phyloP scores from a whole-genome alignment of 805 yeast genomes.

The Lachancea thermotolerans region DNA sequence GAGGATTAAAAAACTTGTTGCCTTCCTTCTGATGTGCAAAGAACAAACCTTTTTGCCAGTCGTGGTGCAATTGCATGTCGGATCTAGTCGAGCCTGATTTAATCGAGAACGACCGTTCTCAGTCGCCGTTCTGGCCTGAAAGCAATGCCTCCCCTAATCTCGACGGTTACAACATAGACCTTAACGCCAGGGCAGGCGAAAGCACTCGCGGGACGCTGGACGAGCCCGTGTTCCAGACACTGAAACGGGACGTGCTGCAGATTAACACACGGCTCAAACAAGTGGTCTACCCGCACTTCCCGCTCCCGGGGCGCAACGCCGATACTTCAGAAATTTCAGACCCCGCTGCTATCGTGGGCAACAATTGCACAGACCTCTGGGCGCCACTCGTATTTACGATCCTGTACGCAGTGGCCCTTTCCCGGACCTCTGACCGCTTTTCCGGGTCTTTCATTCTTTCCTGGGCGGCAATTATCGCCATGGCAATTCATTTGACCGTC shows the following conservation, averaged over 20 bases:
- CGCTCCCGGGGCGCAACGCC: conserved; percentile 5
- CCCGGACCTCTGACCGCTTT: conserved; percentile 24
- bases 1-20: conserved; percentile 35
- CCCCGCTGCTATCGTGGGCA: background rate
- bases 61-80: background rate
- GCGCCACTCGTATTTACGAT: conserved; percentile 31
- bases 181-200: background rate
- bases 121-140: background rate
- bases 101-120: conserved; percentile 10
- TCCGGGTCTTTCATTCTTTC: conserved; percentile 28
- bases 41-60: conserved; percentile 2
- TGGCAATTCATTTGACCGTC: conserved; percentile 28
- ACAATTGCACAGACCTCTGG: conserved; percentile 27
- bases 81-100: conserved; percentile 25
- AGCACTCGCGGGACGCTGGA: conserved; percentile 29
- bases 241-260: conserved; percentile 27
- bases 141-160: background rate
- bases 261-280: conserved; percentile 28
- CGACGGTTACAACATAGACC: background rate
- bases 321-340: background rate
- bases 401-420: conserved; percentile 26
- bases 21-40: conserved; percentile 34
- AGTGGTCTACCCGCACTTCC: conserved; percentile 31
- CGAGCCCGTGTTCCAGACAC: conserved; percentile 24
- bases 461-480: conserved; percentile 24